Conservation (phyloP, 805 yeast species). For the Wickerhamomyces pijperi region DNA sequence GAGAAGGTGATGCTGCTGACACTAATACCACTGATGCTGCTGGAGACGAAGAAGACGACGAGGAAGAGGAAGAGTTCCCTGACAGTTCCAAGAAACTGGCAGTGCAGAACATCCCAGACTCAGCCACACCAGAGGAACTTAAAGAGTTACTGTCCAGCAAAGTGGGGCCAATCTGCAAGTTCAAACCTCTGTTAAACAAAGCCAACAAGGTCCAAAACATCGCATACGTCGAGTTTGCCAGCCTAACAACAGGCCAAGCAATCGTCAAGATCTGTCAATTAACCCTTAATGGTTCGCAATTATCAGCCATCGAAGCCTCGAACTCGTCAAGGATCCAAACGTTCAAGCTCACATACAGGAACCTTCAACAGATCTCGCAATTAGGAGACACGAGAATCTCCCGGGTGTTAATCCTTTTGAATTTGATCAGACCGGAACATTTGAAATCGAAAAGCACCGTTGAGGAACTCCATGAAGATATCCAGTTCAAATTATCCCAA, state of each 20-base stretch:
- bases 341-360: slow-evolving; percentile 14
- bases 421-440: slow-evolving; percentile 56
- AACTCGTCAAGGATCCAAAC: slow-evolving; percentile 17
- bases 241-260: slow-evolving; percentile 5
- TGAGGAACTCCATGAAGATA: slow-evolving; percentile 39
- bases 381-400: slow-evolving; percentile 15
- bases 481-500: slow-evolving; percentile 35
- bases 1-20: slow-evolving; percentile 21
- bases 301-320: slow-evolving; percentile 29
- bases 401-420: slow-evolving; percentile 52
- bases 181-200: slow-evolving; percentile 28
- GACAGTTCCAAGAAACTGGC: slow-evolving; percentile 38
- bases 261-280: slow-evolving; percentile 23
- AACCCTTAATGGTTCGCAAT: slow-evolving; percentile 24
- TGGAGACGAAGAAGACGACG: slow-evolving; percentile 13
- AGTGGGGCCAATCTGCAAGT: slow-evolving; percentile 20
- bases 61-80: slow-evolving; percentile 2
- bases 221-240: slow-evolving; percentile 38
- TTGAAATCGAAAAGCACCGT: slow-evolving; percentile 37
- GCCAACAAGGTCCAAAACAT: slow-evolving; percentile 46
- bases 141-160: slow-evolving; percentile 13
- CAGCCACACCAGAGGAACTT: slow-evolving; percentile 31
- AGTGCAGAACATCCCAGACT: slow-evolving; percentile 32
- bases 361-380: slow-evolving; percentile 10
- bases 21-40: background rate